Percentiles rank a stretch among this genome's conserved stretches.
phyloP scores from a whole-genome alignment of 2,329 filamentous ascomycete genomes.

The Diaporthe nobilis region DNA sequence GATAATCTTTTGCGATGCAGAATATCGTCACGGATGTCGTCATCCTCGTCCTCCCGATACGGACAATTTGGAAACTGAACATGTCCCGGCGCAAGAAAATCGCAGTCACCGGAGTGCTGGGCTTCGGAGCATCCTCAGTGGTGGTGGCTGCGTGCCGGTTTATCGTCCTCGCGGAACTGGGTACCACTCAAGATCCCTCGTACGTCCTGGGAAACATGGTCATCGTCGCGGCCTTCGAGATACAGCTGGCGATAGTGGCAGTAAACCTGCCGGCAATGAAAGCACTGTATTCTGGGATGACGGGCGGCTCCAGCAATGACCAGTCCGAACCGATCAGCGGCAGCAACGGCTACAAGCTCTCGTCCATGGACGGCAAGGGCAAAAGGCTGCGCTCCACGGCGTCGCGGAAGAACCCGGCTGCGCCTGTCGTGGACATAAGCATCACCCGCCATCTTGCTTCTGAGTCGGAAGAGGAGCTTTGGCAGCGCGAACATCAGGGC shows the following conservation, averaged over 20 bases:
- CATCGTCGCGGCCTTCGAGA: slow-evolving; percentile 37
- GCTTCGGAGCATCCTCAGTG: slow-evolving; percentile 37
- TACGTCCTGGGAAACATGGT: slow-evolving; percentile 38
- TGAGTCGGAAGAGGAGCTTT: slow-evolving; percentile 21
- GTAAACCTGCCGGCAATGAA: slow-evolving; percentile 37
- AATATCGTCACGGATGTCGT: slow-evolving; percentile 36
- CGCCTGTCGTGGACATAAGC: slow-evolving; percentile 2
- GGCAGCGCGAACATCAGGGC: slow-evolving; percentile 9
- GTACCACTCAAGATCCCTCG: slow-evolving; percentile 5
- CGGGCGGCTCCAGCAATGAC: slow-evolving; percentile 18
- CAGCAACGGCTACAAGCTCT: slow-evolving; percentile 19
- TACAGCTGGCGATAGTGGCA: slow-evolving; percentile 35
- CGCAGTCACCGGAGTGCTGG: slow-evolving; percentile 32
- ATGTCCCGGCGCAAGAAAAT: slow-evolving; percentile 36
- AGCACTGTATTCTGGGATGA: slow-evolving; percentile 6
- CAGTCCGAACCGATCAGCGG: slow-evolving; percentile 5
- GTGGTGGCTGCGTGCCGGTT: slow-evolving; percentile 31
- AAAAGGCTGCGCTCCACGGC: background rate
- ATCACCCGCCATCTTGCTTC: slow-evolving; percentile 21
- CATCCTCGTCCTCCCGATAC: slow-evolving; percentile 38
- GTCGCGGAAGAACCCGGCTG: background rate
- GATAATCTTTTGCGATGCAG: background rate
- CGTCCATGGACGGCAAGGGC: background rate
- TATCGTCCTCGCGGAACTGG: slow-evolving; percentile 27
- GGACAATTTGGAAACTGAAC: slow-evolving; percentile 34